phyloP scores from a whole-genome alignment of 1,284 basidiomycete genomes.

The Tranzscheliella williamsii region DNA sequence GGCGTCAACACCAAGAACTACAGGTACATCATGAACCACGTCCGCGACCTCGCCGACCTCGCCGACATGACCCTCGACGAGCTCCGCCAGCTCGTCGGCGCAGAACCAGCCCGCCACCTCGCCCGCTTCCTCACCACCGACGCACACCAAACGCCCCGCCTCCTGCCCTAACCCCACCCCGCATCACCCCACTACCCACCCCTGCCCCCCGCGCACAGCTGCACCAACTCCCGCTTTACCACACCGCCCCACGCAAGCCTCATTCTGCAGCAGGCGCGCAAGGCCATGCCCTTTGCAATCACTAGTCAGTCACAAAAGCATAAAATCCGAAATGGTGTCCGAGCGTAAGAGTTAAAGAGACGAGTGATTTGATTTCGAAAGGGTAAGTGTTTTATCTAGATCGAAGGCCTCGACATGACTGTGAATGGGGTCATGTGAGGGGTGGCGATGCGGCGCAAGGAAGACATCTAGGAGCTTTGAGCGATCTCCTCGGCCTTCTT shows the following conservation, averaged over 20 bases:
- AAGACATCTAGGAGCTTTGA: constrained; percentile 22
- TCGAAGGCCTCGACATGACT: background rate
- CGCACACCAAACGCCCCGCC: background rate
- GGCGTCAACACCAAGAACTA: constrained; percentile 84
- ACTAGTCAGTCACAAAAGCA: too few species aligned
- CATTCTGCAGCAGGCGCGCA: too few species aligned
- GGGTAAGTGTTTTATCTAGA: background rate
- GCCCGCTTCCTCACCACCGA: constrained; percentile 7
- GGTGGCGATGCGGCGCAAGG: background rate
- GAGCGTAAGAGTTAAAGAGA: too few species aligned
- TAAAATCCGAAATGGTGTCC: too few species aligned
- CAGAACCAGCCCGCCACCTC: constrained; percentile 77
- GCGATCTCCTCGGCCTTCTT: constrained; percentile 93
- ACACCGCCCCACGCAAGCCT: too few species aligned
- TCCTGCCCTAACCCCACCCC: too few species aligned
- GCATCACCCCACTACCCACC: too few species aligned
- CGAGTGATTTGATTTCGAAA: background rate
- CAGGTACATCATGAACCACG: constrained; percentile 79
- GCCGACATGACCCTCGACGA: constrained; percentile 70
- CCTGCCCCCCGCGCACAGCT: too few species aligned
- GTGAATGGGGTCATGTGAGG: background rate
- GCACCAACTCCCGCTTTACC: too few species aligned
- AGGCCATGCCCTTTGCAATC: too few species aligned
- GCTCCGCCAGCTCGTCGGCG: constrained; percentile 77
- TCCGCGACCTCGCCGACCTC: constrained; percentile 75